These are phyloP conservation scores for Wickerhamiella infanticola DNA, from an alignment of 1,139 yeast genomes.

Conservation along the genomic window DNA sequence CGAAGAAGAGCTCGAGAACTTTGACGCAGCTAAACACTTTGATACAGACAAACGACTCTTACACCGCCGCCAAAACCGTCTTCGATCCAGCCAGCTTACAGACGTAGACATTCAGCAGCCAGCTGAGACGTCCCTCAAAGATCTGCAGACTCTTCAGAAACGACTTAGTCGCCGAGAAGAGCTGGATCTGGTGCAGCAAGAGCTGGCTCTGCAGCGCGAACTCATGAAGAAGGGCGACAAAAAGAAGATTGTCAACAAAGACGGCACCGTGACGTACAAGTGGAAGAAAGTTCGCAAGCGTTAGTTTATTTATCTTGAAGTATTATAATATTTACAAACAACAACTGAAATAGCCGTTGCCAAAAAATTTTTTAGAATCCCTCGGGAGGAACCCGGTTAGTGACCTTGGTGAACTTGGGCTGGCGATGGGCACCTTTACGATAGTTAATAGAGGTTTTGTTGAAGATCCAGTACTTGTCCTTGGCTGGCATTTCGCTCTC, in stretches of 20 bases:
- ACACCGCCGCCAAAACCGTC: constrained; percentile 54
- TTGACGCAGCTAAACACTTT: constrained; percentile 46
- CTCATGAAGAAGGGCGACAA: constrained; percentile 82
- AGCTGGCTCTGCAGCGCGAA: constrained; percentile 66
- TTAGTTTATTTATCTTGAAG: constrained; percentile 18
- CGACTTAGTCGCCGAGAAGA: constrained; percentile 22
- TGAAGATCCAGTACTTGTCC: constrained; percentile 82
- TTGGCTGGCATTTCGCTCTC: constrained; percentile 63
- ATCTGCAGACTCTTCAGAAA: constrained; percentile 19
- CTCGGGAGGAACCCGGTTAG: constrained; percentile 68
- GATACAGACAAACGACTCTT: constrained; percentile 54
- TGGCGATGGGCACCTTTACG: constrained; percentile 65
- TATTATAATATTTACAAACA: background rate
- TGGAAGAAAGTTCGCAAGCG: constrained; percentile 81
- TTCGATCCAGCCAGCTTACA: constrained; percentile 42
- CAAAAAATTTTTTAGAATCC: constrained; percentile 34
- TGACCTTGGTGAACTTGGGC: constrained; percentile 42
- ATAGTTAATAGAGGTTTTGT: constrained; percentile 56
- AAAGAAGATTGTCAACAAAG: constrained; percentile 49
- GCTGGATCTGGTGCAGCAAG: constrained; percentile 48
- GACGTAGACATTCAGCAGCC: constrained; percentile 9
- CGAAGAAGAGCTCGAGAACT: constrained; percentile 37
- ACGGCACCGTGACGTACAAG: constrained; percentile 60
- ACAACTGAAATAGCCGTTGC: background rate
- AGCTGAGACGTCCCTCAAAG: constrained; percentile 8